Base-by-base conservation (phyloP, 2,329 filamentous ascomycete genomes). In the Penicillium psychrosexuale region DNA sequence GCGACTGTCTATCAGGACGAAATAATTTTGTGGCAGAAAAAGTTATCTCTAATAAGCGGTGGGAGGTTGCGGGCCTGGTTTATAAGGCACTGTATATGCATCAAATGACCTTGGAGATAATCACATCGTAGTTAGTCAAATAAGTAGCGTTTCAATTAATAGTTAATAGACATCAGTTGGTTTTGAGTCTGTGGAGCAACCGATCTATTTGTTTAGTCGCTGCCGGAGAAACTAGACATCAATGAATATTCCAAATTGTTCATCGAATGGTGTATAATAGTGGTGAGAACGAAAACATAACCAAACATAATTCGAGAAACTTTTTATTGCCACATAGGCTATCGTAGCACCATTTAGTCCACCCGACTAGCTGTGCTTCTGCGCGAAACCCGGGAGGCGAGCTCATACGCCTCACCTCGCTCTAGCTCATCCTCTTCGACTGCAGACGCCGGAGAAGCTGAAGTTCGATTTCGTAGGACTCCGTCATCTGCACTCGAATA, bases 341-440 rank as follows among this genome's bases (percentile, higher is more conserved):
- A 7, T 15, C 2, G 3, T 12, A 9, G 9, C 9, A 45, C 13
- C 12, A 15, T 55, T 58, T 48, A 66, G 34, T 58, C 58, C 36
- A 53, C 55, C 30, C 61, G 60, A 40, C 67, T 69, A 19, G 62
- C 53, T 12, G 57, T 67, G 56, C 69, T 62, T 57, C 71, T 59
- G 45, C 67, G 64, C 34, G 63, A 61, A 15, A 62, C 63, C 37
- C 61, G 65, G 19, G 60, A 44, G 54, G 66, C 62, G 44, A 75
- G 65, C 53, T 75, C 72, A 61, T 75, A 71, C 31, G 66, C 65
- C 57, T 76, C 74, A 5, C 75, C 75, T 47, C 74, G 67, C 55
- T 78, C 75, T 42, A 77, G 45, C 36, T 72, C 69, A 61, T 61
- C 55, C 17, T 73, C 72, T 39, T 73, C 74, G 11, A 74, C 59